Evolutionary conservation across 2,329 filamentous ascomycete genomes (phyloP).

Genomic region (Aspergillus unguis): DNA sequence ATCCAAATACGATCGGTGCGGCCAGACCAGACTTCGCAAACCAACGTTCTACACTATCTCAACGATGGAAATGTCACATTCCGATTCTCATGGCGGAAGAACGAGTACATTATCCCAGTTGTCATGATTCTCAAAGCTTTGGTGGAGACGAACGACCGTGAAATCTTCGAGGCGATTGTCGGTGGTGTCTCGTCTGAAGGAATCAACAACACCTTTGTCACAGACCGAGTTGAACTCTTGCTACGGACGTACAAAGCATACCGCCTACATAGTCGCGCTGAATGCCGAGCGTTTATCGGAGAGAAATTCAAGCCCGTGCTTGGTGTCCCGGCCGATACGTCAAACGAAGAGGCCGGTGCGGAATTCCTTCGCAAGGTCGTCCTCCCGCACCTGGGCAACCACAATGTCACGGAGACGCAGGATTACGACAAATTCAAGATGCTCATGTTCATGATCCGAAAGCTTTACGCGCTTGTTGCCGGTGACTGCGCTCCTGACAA

Average conservation of each 20-base stretch:
- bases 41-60: conserved; percentile 93
- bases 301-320: conserved; percentile 88
- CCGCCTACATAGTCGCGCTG: conserved; percentile 72
- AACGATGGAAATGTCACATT: conserved; percentile 95
- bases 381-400: conserved; percentile 83
- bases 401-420: conserved; percentile 77
- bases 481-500: conserved; percentile 93
- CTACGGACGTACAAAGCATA: conserved; percentile 92
- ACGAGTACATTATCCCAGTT: conserved; percentile 91
- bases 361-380: conserved; percentile 90
- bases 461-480: conserved; percentile 87
- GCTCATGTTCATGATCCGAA: conserved; percentile 92
- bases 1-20: conserved; percentile 88
- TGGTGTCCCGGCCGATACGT: conserved; percentile 76
- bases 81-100: conserved; percentile 96
- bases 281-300: conserved; percentile 82
- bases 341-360: conserved; percentile 82
- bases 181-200: conserved; percentile 73
- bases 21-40: conserved; percentile 97
- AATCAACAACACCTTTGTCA: conserved; percentile 84
- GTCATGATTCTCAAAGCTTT: conserved; percentile 97
- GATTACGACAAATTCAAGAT: conserved; percentile 91
- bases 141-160: conserved; percentile 90
- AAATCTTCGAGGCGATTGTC: conserved; percentile 92
- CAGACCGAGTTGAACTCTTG: conserved; percentile 87